These are phyloP conservation scores for Passalora sequoiae DNA, from an alignment of 2,329 filamentous ascomycete genomes.

Conservation along the genomic window DNA sequence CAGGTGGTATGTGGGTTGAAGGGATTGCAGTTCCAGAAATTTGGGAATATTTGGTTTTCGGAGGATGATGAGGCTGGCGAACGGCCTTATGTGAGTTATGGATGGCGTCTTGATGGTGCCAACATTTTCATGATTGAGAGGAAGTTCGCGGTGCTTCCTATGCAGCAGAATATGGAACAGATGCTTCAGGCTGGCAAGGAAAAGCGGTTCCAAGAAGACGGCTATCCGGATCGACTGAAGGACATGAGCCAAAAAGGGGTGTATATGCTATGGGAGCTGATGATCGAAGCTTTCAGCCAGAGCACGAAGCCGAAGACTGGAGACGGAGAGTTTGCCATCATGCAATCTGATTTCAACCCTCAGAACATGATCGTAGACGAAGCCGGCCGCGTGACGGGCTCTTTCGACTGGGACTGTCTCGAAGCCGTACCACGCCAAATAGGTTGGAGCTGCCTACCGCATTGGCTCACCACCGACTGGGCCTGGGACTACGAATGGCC, in stretches of 20 bases:
- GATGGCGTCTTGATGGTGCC: slow-evolving; percentile 9
- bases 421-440: slow-evolving; percentile 17
- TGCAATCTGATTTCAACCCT: slow-evolving; percentile 21
- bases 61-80: slow-evolving; percentile 1
- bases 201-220: slow-evolving; percentile 9
- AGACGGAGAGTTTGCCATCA: slow-evolving; percentile 17
- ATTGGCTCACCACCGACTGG: slow-evolving; percentile 18
- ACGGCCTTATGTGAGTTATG: slow-evolving; percentile 6
- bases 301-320: slow-evolving; percentile 6
- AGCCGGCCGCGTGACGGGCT: slow-evolving; percentile 10
- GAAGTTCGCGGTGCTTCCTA: slow-evolving; percentile 7
- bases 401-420: slow-evolving; percentile 21
- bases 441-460: slow-evolving; percentile 15
- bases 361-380: slow-evolving; percentile 19
- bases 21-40: slow-evolving; percentile 7
- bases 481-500: slow-evolving; percentile 14
- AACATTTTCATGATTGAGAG: slow-evolving; percentile 16
- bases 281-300: slow-evolving; percentile 16
- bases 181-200: slow-evolving; percentile 10
- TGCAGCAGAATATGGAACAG: slow-evolving; percentile 10
- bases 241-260: slow-evolving; percentile 7
- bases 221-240: slow-evolving; percentile 3
- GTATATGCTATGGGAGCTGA: slow-evolving; percentile 14
- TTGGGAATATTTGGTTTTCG: slow-evolving; percentile 13
- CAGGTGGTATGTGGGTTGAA: slow-evolving; percentile 10